phyloP scores from a whole-genome alignment of 2,329 filamentous ascomycete species.

The Aspergillus sp. region DNA sequence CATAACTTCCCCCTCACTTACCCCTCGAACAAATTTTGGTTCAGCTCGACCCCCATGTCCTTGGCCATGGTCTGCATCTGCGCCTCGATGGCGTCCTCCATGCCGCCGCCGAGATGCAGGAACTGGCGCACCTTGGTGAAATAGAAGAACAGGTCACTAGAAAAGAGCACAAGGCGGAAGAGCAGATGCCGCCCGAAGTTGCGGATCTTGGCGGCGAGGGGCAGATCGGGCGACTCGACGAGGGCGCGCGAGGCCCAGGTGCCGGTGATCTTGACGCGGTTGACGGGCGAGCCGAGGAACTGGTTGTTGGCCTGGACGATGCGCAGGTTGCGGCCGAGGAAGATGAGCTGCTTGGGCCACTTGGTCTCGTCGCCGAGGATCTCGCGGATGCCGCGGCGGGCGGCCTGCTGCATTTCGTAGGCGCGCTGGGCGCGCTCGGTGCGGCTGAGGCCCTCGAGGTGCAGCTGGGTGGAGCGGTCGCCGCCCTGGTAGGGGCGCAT shows the following conservation, averaged over 20 bases:
- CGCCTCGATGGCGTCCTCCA: conserved; percentile 92
- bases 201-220: conserved; percentile 59
- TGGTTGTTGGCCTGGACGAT: conserved; percentile 95
- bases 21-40: conserved; percentile 85
- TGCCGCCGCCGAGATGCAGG: conserved; percentile 73
- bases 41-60: conserved; percentile 87
- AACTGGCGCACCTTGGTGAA: conserved; percentile 75
- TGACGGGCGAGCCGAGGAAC: conserved; percentile 82
- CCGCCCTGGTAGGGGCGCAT: conserved; percentile 90
- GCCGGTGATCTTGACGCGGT: conserved; percentile 90
- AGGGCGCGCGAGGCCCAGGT: conserved; percentile 83
- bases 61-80: conserved; percentile 85
- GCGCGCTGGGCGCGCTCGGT: conserved; percentile 58
- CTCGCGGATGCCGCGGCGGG: conserved; percentile 70
- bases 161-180: conserved; percentile 75
- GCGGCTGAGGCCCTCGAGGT: conserved; percentile 51
- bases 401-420: conserved; percentile 78
- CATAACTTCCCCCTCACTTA: conserved; percentile 35
- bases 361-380: conserved; percentile 82
- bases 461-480: conserved; percentile 63
- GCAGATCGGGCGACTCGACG: conserved; percentile 69
- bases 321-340: conserved; percentile 86
- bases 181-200: conserved; percentile 76
- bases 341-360: conserved; percentile 87
- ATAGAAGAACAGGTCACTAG: conserved; percentile 80